phyloP scores from a whole-genome alignment of 305 asterid species.

The Andrographis paniculata region DNA sequence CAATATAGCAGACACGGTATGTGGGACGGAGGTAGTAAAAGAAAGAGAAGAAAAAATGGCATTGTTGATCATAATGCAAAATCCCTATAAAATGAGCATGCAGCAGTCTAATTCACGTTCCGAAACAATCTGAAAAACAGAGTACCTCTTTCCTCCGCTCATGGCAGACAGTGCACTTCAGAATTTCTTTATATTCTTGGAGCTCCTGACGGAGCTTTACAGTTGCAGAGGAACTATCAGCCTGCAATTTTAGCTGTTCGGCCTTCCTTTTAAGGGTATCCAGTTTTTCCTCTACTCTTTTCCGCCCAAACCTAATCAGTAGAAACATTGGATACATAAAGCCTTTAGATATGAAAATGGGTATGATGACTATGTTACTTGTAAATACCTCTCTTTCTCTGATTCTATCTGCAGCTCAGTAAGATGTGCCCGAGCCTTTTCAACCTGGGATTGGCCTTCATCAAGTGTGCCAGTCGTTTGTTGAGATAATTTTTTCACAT shows the following conservation, averaged over 20 bases:
- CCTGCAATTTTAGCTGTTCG: slow-evolving; percentile 40
- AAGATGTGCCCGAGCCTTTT: slow-evolving; percentile 46
- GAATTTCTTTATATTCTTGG: slow-evolving; percentile 77
- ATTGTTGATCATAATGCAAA: too few relatives aligned
- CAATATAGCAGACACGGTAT: too few relatives aligned
- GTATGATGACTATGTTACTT: background rate
- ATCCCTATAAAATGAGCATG: background rate
- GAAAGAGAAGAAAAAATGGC: too few relatives aligned
- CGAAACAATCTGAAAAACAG: slow-evolving; percentile 6
- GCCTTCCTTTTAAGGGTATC: slow-evolving; percentile 64
- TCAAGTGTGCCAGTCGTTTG: slow-evolving; percentile 49
- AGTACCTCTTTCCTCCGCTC: slow-evolving; percentile 89
- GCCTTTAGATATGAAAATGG: background rate
- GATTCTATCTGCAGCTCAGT: slow-evolving; percentile 74
- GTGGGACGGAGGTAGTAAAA: too few relatives aligned
- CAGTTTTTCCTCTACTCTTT: slow-evolving; percentile 79
- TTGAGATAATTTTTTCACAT: slow-evolving; percentile 52
- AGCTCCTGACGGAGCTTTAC: slow-evolving; percentile 81
- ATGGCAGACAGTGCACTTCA: slow-evolving; percentile 82
- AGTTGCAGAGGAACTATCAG: slow-evolving; percentile 51
- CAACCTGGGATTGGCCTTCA: slow-evolving; percentile 64
- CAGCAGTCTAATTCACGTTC: background rate
- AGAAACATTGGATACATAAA: slow-evolving; percentile 6
- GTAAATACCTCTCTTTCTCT: slow-evolving; percentile 74
- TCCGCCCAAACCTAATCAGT: slow-evolving; percentile 60